These are phyloP conservation scores for Excoecaria agallocha DNA, from an alignment of 345 rosid genomes.

Conservation along the genomic window DNA sequence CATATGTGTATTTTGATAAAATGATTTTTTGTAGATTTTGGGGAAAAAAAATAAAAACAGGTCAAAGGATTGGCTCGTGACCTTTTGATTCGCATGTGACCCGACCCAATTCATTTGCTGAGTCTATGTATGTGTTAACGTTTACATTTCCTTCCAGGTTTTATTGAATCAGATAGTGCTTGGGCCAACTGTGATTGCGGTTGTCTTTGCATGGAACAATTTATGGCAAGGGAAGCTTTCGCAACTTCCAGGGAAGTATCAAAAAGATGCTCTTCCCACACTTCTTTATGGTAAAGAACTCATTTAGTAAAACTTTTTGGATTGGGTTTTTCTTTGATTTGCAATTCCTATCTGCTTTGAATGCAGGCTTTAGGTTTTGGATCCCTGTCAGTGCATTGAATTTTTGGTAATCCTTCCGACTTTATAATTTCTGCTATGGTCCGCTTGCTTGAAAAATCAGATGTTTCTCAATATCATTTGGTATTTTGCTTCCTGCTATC, in stretches of 20 bases:
- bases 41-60: too few species aligned
- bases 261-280: conserved; percentile 76
- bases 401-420: conserved; percentile 57
- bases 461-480: neutral
- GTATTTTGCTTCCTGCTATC: too few species aligned
- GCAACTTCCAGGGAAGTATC: conserved; percentile 71
- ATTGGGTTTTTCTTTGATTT: conserved; percentile 3
- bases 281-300: conserved; percentile 59
- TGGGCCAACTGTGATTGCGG: conserved; percentile 86
- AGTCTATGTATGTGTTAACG: neutral
- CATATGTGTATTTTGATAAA: too few species aligned
- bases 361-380: conserved; percentile 95
- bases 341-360: conserved; percentile 15
- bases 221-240: conserved; percentile 76
- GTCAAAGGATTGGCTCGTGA: too few species aligned
- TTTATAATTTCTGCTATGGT: neutral
- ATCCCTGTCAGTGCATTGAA: conserved; percentile 83
- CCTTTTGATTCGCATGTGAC: too few species aligned
- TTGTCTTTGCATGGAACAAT: conserved; percentile 90
- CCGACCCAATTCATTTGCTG: too few species aligned
- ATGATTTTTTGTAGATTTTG: too few species aligned
- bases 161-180: conserved; percentile 81
- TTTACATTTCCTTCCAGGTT: conserved; percentile 48
- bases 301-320: conserved; percentile 19
- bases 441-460: neutral